Base-by-base conservation (phyloP, 1,284 basidiomycete species). In the Bondarzewia mesenterica region DNA sequence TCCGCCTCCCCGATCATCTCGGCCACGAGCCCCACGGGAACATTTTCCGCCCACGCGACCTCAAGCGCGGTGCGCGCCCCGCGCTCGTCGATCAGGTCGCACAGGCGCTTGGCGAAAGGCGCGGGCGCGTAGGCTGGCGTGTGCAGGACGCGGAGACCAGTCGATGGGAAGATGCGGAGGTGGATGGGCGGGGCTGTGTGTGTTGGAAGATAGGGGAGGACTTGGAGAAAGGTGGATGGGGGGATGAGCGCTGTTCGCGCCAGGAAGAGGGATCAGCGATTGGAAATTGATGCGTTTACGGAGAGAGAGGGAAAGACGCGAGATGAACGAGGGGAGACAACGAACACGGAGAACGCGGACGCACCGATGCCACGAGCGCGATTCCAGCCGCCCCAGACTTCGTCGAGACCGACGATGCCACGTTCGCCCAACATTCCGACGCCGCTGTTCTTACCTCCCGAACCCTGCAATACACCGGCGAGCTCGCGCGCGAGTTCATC, bases 351-450 rank as follows among this genome's bases (percentile, higher is more conserved):
- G n/a, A 35, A 35, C 8, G 8, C n/a, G n/a, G 7, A 72, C 90
- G 63, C 60, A 93, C 93, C 85, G 45, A 97, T 86, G 44, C 95
- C 95, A 50, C 95, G 72, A 2, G 92, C 93, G 46, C 95, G 83
- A 65, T 98, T 98, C 95, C 95, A 99, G 1, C 89, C 79, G 39
- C 93, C 93, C 95, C 95, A 99, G 0, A 93, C 87, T 63, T 97
- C 93, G 63, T 99, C 95, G 16, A 98, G 70, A 0, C 86, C 89
- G 20, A 97, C 75, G 15, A 98, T 77, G 0, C 90, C 93, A 39
- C 85, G 74, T 29, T 72, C 69, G 52, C 71, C 72, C 83, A 88
- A 84, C 57, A 85, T 70, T 8, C 84, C 80, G 37, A 51, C 47
- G 59, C 60, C 47, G 54, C 53, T 63, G 59, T 67, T 63, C 49